phyloP scores from a whole-genome alignment of 2,329 filamentous ascomycete species.

The Byssoonygena ceratinophila region DNA sequence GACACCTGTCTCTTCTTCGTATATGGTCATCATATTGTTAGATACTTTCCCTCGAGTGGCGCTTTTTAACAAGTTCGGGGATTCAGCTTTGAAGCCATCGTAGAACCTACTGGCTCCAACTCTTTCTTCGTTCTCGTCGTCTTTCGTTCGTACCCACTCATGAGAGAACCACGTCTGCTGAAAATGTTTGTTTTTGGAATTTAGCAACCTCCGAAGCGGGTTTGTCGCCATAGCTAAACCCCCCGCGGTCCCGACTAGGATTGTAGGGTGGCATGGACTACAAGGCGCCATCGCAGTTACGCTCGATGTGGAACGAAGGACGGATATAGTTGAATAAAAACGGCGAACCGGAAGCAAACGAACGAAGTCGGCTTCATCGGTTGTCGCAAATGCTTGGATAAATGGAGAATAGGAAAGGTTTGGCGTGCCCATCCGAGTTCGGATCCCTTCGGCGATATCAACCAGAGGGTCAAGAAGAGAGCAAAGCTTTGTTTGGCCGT shows the following conservation, averaged over 20 bases:
- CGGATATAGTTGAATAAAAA: slow-evolving; percentile 42
- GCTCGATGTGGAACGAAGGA: slow-evolving; percentile 38
- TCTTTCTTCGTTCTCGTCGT: slow-evolving; percentile 14
- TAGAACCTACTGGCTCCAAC: slow-evolving; percentile 34
- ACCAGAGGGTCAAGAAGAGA: slow-evolving; percentile 42
- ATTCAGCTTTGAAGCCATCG: slow-evolving; percentile 37
- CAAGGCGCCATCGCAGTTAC: slow-evolving; percentile 28
- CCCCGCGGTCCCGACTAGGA: slow-evolving; percentile 43
- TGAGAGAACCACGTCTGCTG: slow-evolving; percentile 50
- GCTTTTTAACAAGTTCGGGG: slow-evolving; percentile 25
- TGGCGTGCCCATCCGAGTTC: slow-evolving; percentile 41
- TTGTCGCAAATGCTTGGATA: slow-evolving; percentile 43
- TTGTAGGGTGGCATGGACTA: slow-evolving; percentile 42
- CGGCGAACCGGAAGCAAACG: slow-evolving; percentile 42
- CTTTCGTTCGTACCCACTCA: slow-evolving; percentile 39
- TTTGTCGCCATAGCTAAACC: slow-evolving; percentile 45
- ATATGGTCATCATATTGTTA: slow-evolving; percentile 37
- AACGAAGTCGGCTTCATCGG: slow-evolving; percentile 46
- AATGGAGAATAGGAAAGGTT: slow-evolving; percentile 47
- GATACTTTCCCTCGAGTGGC: slow-evolving; percentile 14
- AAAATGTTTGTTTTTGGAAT: slow-evolving; percentile 42
- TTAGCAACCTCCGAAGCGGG: slow-evolving; percentile 42
- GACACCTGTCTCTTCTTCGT: slow-evolving; percentile 54
- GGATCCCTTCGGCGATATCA: slow-evolving; percentile 38
- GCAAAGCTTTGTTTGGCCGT: slow-evolving; percentile 46